Evolutionary conservation across 176 grass and related monocot species (phyloP), one percentile per base, ranked within the genome.

Genomic region (Juncus effusus): DNA sequence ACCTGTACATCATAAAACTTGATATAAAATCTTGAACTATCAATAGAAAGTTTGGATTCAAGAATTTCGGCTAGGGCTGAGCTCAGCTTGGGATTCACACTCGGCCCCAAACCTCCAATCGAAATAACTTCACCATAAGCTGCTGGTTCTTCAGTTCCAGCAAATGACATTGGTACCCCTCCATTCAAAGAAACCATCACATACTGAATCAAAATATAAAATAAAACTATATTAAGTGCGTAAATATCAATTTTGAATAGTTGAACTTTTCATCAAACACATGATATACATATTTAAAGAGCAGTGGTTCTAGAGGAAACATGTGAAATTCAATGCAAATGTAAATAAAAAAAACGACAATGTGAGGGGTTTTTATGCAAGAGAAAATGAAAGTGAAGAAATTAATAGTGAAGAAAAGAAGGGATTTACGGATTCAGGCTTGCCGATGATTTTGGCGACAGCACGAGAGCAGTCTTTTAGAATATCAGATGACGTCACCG

Each of bases 391-490:
- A 39, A 41, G 6, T 39, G 45, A 13, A 37, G 1, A 3, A 38
- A 36, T 13, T 16, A 12, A 35, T 13, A 35, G 6, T 47, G 44
- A 47, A 36, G 39, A 2, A 71, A 58, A 19, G 0, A 2, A 4
- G 15, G 16, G 4, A 42, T 15, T 72, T 75, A 96, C 93, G 11
- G 93, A 91, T 71, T 96, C 93, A 40, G 93, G 93, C 67, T 96
- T 96, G 79, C 88, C 93, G 59, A 96, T 91, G 74, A 86, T 81
- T 73, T 74, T 97, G 79, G 93, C 84, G 7, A 96, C 69, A 2
- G 79, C 76, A 59, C 56, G 79, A 62, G 78, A 86, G 75, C 85
- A 97, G 64, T 91, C 93, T 81, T 81, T 78, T 59, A 97, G 83
- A 69, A 97, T 91, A 78, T 97, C 93, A 55, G 93, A 78, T 66